These are phyloP conservation scores for Colletotrichum sp. DNA, from an alignment of 2,329 filamentous ascomycete genomes.

Conservation along the genomic window DNA sequence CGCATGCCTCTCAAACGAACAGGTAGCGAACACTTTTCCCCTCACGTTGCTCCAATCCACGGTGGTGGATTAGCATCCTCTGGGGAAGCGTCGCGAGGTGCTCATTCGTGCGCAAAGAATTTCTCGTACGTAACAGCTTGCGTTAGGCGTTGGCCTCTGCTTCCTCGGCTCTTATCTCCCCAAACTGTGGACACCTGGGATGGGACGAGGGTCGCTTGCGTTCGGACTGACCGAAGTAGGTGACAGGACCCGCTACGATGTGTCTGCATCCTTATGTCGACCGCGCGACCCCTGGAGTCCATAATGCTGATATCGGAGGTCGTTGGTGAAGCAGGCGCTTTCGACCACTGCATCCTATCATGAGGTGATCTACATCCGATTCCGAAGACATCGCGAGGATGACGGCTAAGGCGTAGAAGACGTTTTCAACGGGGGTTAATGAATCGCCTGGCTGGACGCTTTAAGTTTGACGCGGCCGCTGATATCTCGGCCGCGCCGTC, in stretches of 20 bases:
- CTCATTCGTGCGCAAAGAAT: slow-evolving; percentile 6
- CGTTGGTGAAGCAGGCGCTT: background rate
- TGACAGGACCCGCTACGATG: background rate
- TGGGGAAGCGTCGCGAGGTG: background rate
- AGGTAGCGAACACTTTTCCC: background rate
- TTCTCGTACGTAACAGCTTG: slow-evolving; percentile 17
- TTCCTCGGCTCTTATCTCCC: slow-evolving; percentile 20
- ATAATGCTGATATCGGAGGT: background rate
- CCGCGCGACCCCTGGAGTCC: background rate
- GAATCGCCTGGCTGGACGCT: background rate
- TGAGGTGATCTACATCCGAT: slow-evolving; percentile 7
- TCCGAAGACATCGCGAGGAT: background rate
- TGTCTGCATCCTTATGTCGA: background rate
- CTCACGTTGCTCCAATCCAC: background rate
- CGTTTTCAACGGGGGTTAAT: background rate
- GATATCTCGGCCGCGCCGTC: background rate
- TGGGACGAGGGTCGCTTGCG: background rate
- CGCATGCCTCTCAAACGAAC: background rate
- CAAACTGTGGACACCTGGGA: background rate
- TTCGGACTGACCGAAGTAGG: slow-evolving; percentile 14
- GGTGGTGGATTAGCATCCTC: slow-evolving; percentile 14
- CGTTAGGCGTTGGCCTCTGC: slow-evolving; percentile 18
- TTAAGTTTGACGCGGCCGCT: background rate
- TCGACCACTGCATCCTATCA: background rate
- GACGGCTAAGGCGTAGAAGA: background rate